Percentiles rank a stretch among this genome's conserved stretches.
Conservation (phyloP, 352 stramenopile species). For the Phytopythium sindhum region DNA sequence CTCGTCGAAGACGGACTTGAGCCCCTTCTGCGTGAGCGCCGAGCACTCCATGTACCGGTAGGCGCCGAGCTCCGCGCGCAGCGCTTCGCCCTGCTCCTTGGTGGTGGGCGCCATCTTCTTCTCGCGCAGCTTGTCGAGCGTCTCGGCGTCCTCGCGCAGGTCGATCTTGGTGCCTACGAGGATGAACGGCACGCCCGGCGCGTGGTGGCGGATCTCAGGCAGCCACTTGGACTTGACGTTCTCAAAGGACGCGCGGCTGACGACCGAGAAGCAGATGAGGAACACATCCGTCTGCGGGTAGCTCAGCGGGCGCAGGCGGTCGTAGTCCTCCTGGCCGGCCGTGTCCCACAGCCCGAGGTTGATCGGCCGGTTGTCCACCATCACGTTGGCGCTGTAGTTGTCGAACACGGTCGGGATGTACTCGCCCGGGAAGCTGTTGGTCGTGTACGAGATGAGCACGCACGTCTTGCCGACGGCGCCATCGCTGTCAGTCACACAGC, state of each 20-base stretch:
- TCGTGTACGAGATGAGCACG: conserved; percentile 97
- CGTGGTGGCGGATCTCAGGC: conserved; percentile 87
- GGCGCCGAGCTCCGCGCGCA: conserved; percentile 88
- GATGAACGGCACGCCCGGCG: conserved; percentile 92
- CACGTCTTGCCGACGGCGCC: conserved; percentile 96
- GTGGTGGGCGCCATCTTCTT: conserved; percentile 80
- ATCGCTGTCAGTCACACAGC: conserved; percentile 64
- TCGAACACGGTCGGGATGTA: conserved; percentile 97
- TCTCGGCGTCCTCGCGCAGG: conserved; percentile 88
- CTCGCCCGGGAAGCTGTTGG: conserved; percentile 94
- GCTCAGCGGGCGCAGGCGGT: conserved; percentile 92
- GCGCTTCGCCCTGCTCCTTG: conserved; percentile 74
- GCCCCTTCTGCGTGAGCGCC: conserved; percentile 90
- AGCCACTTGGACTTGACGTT: conserved; percentile 95
- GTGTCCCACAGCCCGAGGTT: conserved; percentile 97
- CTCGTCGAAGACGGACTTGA: conserved; percentile 94
- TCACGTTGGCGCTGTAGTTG: conserved; percentile 92
- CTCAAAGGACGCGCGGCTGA: conserved; percentile 87
- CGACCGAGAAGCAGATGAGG: conserved; percentile 95
- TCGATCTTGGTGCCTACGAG: conserved; percentile 95
- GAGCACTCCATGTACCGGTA: conserved; percentile 94
- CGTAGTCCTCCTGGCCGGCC: conserved; percentile 96
- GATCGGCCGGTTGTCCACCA: conserved; percentile 93
- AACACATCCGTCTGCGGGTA: conserved; percentile 97
- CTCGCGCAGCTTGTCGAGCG: conserved; percentile 83